A percentile compares a stretch with the other conserved stretches of the same genome.
Evolutionary conservation across 2,329 filamentous ascomycete genomes (phyloP).

Genomic region (Stachybotrys chlorohalonatus): DNA sequence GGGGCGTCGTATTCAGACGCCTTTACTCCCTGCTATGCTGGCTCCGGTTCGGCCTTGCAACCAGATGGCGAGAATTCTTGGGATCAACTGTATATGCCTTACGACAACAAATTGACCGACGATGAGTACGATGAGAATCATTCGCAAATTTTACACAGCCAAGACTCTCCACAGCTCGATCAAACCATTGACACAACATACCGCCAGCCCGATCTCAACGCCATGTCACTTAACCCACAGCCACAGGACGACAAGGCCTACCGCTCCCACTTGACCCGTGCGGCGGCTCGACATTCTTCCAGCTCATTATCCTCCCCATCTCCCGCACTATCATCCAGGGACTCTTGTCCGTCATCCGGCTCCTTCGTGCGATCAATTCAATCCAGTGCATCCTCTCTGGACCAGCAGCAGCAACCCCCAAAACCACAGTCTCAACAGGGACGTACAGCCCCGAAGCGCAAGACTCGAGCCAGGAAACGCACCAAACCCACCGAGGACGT

Average conservation of each 20-base stretch:
- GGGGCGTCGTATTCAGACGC: not conserved
- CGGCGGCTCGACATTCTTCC: not conserved
- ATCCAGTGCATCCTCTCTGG: not conserved
- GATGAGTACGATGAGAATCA: not conserved
- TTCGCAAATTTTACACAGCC: too few relatives aligned
- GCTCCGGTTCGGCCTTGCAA: not conserved
- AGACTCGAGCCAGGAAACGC: constrained; percentile 15
- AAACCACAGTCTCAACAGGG: not conserved
- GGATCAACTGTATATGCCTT: not conserved
- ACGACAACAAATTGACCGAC: not conserved
- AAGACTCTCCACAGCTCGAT: too few relatives aligned
- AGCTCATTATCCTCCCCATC: not conserved
- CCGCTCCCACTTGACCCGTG: not conserved
- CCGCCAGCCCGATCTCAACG: not conserved
- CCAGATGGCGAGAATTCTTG: not conserved
- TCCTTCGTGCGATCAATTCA: not conserved
- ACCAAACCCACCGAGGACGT: constrained; percentile 4
- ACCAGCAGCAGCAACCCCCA: not conserved
- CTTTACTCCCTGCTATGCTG: not conserved
- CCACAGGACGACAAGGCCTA: not conserved
- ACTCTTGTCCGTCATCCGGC: not conserved
- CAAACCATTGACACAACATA: too few relatives aligned
- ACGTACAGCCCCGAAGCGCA: constrained; percentile 6
- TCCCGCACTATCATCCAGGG: not conserved
- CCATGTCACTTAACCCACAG: not conserved